These are phyloP conservation scores for Chlamydomonas reinhardtii DNA, from an alignment of 163 green algal species.

Conservation along the genomic window DNA sequence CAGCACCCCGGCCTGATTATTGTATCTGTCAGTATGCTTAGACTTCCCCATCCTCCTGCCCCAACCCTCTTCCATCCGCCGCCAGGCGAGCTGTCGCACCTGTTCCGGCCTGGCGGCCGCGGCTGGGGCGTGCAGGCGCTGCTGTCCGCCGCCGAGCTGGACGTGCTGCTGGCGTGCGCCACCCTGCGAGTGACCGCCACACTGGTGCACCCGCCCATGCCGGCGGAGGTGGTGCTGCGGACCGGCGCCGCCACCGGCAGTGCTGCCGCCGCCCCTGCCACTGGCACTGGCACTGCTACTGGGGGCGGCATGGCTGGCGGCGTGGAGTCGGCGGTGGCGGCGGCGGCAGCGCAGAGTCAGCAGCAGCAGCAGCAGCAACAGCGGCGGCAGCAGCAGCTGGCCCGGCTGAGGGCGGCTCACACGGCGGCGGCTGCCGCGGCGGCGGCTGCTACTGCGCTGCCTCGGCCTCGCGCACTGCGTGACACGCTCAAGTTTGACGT, in stretches of 20 bases:
- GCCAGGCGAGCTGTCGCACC: conserved; percentile 39
- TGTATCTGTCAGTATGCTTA: too few species aligned
- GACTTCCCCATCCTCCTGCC: too few species aligned
- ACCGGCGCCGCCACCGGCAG: not conserved
- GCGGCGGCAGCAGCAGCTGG: not conserved
- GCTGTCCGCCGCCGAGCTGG: conserved; percentile 31
- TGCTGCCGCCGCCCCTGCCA: not conserved
- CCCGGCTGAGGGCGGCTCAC: too few species aligned
- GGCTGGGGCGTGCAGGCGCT: conserved; percentile 40
- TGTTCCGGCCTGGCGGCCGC: not conserved
- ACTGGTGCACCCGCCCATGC: conserved; percentile 28
- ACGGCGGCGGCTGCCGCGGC: not conserved
- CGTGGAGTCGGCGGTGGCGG: not conserved
- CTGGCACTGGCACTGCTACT: not conserved
- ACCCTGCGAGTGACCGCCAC: conserved; percentile 13
- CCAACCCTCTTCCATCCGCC: not conserved
- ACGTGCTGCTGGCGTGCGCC: conserved; percentile 13
- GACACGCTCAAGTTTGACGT: too few species aligned
- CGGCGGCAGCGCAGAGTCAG: not conserved
- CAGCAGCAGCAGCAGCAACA: not conserved
- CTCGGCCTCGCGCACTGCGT: too few species aligned
- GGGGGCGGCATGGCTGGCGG: not conserved
- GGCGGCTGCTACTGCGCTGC: not conserved
- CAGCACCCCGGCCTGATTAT: too few species aligned
- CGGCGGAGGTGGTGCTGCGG: conserved; percentile 26